Evolutionary conservation across 108 stramenopile species (phyloP), one percentile per base, ranked within the genome.

Genomic region (Parietichytrium sp.): DNA sequence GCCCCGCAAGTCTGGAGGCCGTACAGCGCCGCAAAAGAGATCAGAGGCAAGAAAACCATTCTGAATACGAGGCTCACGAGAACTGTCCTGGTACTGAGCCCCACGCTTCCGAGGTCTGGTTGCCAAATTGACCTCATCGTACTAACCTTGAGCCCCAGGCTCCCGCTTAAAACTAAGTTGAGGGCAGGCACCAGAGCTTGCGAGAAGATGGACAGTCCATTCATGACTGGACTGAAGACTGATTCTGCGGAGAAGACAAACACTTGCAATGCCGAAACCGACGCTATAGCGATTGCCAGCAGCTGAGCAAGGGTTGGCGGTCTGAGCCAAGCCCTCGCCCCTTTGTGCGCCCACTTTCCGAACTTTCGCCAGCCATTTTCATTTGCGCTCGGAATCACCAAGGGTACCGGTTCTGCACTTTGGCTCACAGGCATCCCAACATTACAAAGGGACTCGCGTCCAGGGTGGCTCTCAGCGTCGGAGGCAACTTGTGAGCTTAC

Each of bases 141-240:
- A n/a, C 36, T 45, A 72, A 72, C 36, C 23, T 42, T 72, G n/a
- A 72, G 33, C 10, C 61, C 61, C 13, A 72, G 61, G 20, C 61
- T 72, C 0, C 61, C 61, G 18, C 38, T 45, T n/a, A 72, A 33
- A 10, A 72, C 61, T 6, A 72, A 27, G 45, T 72, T 72, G 10
- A 72, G 33, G 20, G 38, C 13, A 16, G 61, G 61, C 10, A 72
- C 61, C 8, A 72, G 29, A 1, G 61, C 61, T 45, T 23, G 20
- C 6, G 20, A 23, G 38, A 72, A 45, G 42, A 42, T 72, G 33
- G 33, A 18, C 0, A 72, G 42, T 6, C 38, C 61, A 25, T 42
- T 72, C 20, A 25, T 45, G 10, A 38, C 61, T 16, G 61, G 61
- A n/a, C 20, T n/a, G n/a, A 72, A 20, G 13, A 72, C 33, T 6